Evolutionary conservation across 1,284 basidiomycete genomes (phyloP), one percentile per base, ranked within the genome.

Genomic region (Ceratobasidium sp.): DNA sequence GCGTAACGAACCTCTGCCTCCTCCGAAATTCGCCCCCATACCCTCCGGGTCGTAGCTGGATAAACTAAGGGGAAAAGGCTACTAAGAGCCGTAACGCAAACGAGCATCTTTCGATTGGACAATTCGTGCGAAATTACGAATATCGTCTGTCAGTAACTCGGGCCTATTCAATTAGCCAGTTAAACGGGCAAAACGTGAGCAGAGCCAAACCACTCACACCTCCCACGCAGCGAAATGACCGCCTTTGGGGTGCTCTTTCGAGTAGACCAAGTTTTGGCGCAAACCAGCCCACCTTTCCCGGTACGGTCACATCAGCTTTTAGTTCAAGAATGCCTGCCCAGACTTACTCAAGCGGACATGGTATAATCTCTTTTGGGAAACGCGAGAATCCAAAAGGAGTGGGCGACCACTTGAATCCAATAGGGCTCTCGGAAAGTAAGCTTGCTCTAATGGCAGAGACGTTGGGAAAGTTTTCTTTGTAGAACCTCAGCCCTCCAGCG

Each of bases 221-320:
- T 80, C 80, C 77, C 77, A 78, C 7, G 80, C 79, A 35, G 78
- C 80, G 76, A 81, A 81, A 46, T 81, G 80, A 1, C 78, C 80
- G n/a, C 80, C 80, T 23, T 41, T 41, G 20, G 78, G 62, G 52
- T 79, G 78, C 38, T 71, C 35, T 41, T 79, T 81, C 14, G 70
- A 52, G 60, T 75, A 79, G 41, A 76, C 57, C 12, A 80, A 44
- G 30, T 78, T 78, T 69, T 81, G 78, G 35, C 74, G 68, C 57
- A 80, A 77, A 30, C 71, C 60, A 33, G 65, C 75, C 62, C 78
- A 76, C 48, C 79, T 80, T 27, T 69, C 23, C 52, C 62, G 23
- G 44, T 57, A 46, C 73, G 68, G 12, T 67, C 79, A 12, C 18
- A 7, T 52, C 20, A 52, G 35, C n/a, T 68, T 44, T 48, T 27